Evolutionary conservation across 768 basidiomycete genomes (phyloP), one percentile per base, ranked within the genome.

Genomic region (Mrakia hoshinonis): DNA sequence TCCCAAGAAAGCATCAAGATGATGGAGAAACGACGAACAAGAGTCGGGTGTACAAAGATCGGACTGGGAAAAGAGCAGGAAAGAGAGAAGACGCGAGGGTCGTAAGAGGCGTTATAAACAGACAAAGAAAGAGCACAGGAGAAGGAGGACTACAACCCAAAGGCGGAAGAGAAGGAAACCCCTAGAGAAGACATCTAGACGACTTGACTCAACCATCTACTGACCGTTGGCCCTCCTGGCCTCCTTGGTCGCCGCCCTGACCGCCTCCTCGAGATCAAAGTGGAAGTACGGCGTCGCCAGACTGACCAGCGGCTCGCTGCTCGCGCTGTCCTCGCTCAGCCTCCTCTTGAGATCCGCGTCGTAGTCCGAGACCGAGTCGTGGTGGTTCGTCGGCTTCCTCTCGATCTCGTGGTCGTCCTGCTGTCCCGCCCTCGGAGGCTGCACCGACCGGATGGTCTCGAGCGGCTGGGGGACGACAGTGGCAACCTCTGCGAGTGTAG

Each of bases 211-310:
- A n/a, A n/a, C n/a, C 12, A 31, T 22, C 18, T 24, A 61, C 9
- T 13, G 36, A 12, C 11, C 26, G 58, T 61, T 61, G 34, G 34
- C 58, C 20, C 31, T 20, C 26, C 34, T 38, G 58, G 68, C 68
- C n/a, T 64, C 68, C 43, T 24, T 22, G 1, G 68, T 4, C 0
- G 89, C 90, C 15, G 87, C 87, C 10, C 80, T 82, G 49, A 92
- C 86, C 48, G 91, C 91, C 2, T 83, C 82, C 39, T 83, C 79
- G 47, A 97, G 81, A 78, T 95, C 93, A 74, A 96, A 82, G 81
- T 97, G 95, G 88, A 97, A 95, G 83, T 78, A 79, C 2, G 79
- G 79, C 34, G 79, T 79, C 22, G 74, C 47, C n/a, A 72, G 68
- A 58, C 78, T 77, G 54, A 79, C 65, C 29, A 79, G 73, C 5